Conservation (phyloP, 345 rosid genomes). For the Rhodamnia argentea region DNA sequence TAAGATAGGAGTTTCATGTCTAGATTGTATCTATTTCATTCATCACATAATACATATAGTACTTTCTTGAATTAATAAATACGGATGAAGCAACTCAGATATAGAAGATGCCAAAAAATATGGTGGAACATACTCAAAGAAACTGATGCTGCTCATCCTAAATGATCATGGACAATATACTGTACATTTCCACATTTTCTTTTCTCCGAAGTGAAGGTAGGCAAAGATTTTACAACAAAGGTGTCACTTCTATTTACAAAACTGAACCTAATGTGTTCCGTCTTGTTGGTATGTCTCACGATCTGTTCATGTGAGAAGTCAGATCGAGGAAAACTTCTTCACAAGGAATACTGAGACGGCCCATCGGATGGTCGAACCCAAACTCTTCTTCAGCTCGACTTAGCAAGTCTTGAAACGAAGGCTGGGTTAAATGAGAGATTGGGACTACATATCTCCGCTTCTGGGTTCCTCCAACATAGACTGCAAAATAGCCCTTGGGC, state of each 20-base stretch:
- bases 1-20: background rate
- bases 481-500: constrained; percentile 20
- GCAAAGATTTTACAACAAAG: background rate
- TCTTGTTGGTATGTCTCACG: background rate
- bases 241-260: background rate
- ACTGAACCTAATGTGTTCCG: background rate
- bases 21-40: background rate
- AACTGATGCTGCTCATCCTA: background rate
- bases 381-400: constrained; percentile 22
- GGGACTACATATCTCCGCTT: constrained; percentile 22
- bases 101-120: background rate
- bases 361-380: constrained; percentile 28
- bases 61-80: background rate
- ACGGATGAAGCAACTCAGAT: background rate
- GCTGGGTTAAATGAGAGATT: constrained; percentile 12
- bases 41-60: background rate
- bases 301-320: background rate
- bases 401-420: constrained; percentile 21
- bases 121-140: background rate
- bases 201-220: background rate
- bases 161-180: background rate
- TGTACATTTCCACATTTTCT: background rate
- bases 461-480: constrained; percentile 26
- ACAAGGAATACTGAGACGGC: constrained; percentile 26
- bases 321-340: constrained; percentile 9